phyloP scores from a whole-genome alignment of 1,139 yeast species.

The Sugiyamaella castrensis region DNA sequence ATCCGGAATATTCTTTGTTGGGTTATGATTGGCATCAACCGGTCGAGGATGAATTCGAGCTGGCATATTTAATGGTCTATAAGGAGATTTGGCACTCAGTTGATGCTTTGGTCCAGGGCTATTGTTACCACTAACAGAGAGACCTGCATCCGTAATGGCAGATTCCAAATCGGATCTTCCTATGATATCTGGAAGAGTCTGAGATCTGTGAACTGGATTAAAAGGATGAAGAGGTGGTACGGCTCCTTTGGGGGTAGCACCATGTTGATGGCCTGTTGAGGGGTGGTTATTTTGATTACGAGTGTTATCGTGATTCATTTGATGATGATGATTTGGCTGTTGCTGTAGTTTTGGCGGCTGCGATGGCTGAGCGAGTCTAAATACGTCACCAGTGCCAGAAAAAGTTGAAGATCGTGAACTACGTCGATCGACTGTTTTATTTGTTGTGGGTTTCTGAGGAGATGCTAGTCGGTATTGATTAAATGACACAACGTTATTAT shows the following conservation, averaged over 20 bases:
- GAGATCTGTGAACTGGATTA: conserved; percentile 8
- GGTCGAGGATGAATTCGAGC: conserved; percentile 13
- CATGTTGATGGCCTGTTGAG: not conserved
- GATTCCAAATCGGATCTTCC: conserved; percentile 2
- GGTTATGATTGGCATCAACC: not conserved
- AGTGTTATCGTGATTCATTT: not conserved
- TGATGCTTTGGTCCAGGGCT: conserved; percentile 8
- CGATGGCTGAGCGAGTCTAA: not conserved
- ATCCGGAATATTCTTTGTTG: conserved; percentile 3
- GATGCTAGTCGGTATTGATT: not conserved
- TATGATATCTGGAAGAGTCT: conserved; percentile 14
- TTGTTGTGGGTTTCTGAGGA: not conserved
- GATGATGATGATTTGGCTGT: not conserved
- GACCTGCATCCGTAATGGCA: not conserved
- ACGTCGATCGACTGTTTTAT: not conserved
- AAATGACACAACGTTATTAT: not conserved
- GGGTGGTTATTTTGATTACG: not conserved
- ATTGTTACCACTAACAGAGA: not conserved
- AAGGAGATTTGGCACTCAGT: conserved; percentile 18
- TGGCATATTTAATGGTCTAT: conserved; percentile 19
- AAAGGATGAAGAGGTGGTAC: not conserved
- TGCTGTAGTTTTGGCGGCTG: too few relatives aligned
- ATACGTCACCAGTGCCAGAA: not conserved
- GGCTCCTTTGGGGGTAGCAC: too few relatives aligned
- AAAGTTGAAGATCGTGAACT: not conserved